phyloP scores from a whole-genome alignment of 331 rosid species.

The Malus hybrid region DNA sequence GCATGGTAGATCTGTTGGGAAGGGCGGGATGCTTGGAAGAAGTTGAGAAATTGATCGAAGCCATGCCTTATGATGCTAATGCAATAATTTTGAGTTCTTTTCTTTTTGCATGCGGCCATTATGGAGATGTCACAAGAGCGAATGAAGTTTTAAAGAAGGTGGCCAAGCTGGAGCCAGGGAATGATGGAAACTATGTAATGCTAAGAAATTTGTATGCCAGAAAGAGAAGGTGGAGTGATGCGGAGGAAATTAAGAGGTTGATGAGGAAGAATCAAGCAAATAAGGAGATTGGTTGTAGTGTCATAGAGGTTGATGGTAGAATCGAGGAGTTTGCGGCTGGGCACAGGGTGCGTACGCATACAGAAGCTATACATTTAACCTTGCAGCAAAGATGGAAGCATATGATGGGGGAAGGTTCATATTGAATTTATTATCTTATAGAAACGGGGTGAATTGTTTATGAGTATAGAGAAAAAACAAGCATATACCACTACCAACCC shows the following conservation, averaged over 20 bases:
- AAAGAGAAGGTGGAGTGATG: slow-evolving; percentile 53
- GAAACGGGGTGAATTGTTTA: background rate
- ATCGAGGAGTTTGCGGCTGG: slow-evolving; percentile 54
- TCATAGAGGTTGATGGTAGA: slow-evolving; percentile 46
- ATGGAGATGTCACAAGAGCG: slow-evolving; percentile 39
- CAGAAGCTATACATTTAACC: slow-evolving; percentile 26
- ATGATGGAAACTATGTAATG: slow-evolving; percentile 44
- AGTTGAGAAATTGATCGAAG: slow-evolving; percentile 48
- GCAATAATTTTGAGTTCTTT: slow-evolving; percentile 60
- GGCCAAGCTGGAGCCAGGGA: slow-evolving; percentile 27
- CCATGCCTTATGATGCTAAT: slow-evolving; percentile 59
- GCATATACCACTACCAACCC: background rate
- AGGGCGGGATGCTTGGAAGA: slow-evolving; percentile 64
- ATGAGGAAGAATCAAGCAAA: slow-evolving; percentile 39
- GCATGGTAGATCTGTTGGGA: slow-evolving; percentile 70
- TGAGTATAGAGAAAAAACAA: background rate
- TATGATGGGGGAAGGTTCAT: slow-evolving; percentile 31
- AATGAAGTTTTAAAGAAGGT: slow-evolving; percentile 43
- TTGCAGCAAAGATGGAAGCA: slow-evolving; percentile 46
- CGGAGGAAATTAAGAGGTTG: slow-evolving; percentile 41
- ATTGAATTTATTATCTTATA: background rate
- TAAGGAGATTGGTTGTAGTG: slow-evolving; percentile 56
- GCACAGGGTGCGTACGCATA: slow-evolving; percentile 17
- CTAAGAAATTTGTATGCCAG: slow-evolving; percentile 57
- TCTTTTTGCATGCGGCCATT: slow-evolving; percentile 56